Base-by-base conservation (phyloP, 306 rosid species). In the Cucumis cinereus region DNA sequence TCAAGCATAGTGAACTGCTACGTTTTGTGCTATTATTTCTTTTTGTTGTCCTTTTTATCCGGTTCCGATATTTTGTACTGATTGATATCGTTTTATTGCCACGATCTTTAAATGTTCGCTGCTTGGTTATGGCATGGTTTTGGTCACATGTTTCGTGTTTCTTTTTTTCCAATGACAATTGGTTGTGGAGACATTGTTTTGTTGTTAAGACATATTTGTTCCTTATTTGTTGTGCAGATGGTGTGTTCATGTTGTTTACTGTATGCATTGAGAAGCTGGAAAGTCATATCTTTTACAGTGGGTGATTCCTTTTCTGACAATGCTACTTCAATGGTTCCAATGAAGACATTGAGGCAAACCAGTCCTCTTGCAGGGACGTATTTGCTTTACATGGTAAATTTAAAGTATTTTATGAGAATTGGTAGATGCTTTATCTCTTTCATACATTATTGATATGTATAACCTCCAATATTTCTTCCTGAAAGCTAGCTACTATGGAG, bases 401-500 rank as follows among this genome's bases (percentile, higher is more conserved):
- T 61, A 12, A 40, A 77, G 50, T 36, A 70, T 80, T 41, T 76
- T 54, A 36, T 45, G 50, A 55, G 54, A 41, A 49, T 40, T 45
- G 36, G 77, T 53, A 52, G 76, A 49, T 19, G 49, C 33, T 41
- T 59, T 64, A 38, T 58, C 76, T 67, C 47, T 17, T 67, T 41
- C 52, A 2, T 43, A 23, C 74, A 23, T 14, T 68, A 26, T 38
- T 53, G 67, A 66, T 63, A 26, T 63, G 52, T 79, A 19, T 20
- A 20, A 9, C 57, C 55, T 74, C 78, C 73, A 68, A 61, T 45
- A n/a, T 87, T 86, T 91, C 73, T 84, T 80, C 86, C 87, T 85
- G 87, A 90, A 87, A 93, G 97, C 81, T 93, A 91, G 91, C 85
- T 80, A 84, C 94, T 77, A 90, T 93, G 98, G 98, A 90, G 89